These are phyloP conservation scores for Botrytis squamosa DNA, from an alignment of 2,329 filamentous ascomycete species.

Conservation along the genomic window DNA sequence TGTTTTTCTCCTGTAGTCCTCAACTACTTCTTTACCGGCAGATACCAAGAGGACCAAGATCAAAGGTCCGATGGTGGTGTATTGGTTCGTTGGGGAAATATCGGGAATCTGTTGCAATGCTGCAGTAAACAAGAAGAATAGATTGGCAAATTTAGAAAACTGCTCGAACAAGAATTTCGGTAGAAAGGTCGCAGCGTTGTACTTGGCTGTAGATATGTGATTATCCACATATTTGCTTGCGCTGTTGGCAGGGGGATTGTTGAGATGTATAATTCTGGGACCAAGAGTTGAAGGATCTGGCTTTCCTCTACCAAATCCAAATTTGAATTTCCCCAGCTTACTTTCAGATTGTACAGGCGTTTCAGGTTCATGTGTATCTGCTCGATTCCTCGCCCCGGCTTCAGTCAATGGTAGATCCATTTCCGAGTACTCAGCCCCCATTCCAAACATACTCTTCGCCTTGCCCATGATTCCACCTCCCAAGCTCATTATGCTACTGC, in stretches of 20 bases:
- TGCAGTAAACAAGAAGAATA: constrained; percentile 99
- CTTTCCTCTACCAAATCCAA: constrained; percentile 82
- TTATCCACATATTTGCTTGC: constrained; percentile 92
- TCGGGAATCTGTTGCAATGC: constrained; percentile 91
- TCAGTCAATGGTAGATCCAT: constrained; percentile 97
- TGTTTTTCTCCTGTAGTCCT: constrained; percentile 86
- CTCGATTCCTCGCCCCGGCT: constrained; percentile 52
- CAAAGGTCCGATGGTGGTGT: constrained; percentile 95
- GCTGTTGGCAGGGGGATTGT: constrained; percentile 91
- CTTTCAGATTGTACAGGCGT: constrained; percentile 47
- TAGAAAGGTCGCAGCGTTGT: constrained; percentile 88
- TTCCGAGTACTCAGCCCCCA: constrained; percentile 85
- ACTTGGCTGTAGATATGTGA: constrained; percentile 96
- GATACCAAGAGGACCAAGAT: constrained; percentile 90
- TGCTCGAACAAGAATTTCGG: constrained; percentile 98
- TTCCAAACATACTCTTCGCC: constrained; percentile 87
- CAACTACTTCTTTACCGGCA: constrained; percentile 88
- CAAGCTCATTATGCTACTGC: constrained; percentile 85
- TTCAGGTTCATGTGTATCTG: constrained; percentile 46
- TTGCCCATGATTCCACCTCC: constrained; percentile 84
- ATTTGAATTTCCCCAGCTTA: constrained; percentile 80
- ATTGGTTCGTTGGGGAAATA: constrained; percentile 91
- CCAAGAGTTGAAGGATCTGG: constrained; percentile 87
- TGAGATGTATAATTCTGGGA: constrained; percentile 89
- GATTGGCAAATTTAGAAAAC: constrained; percentile 98